Base-by-base conservation (phyloP, 2,329 filamentous ascomycete species). In the Penicillium digitatum region DNA sequence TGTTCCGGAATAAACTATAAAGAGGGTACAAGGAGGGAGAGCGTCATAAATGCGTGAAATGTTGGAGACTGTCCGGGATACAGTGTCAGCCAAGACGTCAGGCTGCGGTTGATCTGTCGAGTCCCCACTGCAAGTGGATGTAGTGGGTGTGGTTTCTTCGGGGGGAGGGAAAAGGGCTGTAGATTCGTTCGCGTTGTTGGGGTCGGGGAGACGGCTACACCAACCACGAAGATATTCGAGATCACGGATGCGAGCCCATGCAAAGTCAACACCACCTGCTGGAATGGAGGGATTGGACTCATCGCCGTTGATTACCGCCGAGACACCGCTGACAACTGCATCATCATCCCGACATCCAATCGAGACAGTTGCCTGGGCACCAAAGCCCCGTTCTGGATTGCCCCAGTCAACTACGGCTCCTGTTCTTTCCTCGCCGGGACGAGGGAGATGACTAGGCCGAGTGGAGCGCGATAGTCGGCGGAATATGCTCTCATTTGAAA, bases 401-500 rank as follows among this genome's bases (percentile, higher is more conserved):
- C 92, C 93, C 88, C 93, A 96, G 74, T 99, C 94, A 22, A 97
- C 82, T 31, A 95, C 80, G 14, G 85, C 85, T 3, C 77, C 78
- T 0, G 74, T 76, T 31, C 72, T 68, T 52, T 68, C 69, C 38
- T 68, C 63, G 11, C 56, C 66, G 6, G 61, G 27, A 0, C 51
- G 47, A 59, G 55, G 69, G 61, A 49, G 68, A 65, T 78, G 78
- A 38, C 72, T 71, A 16, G 71, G 62, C 48, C 73, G 71, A 24
- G 74, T 71, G 16, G 84, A 78, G 42, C 86, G 81, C 3, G 81
- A 82, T 4, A 99, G 80, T 10, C 93, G 85, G 63, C 87, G 88
- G 78, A 97, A 99, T 47, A 99, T 85, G 63, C 90, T 93, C 75
- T 99, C 94, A 38, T 86, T 87, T 43, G 86, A 86, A 2, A 85